Evolutionary conservation across 2,329 filamentous ascomycete genomes (phyloP), one percentile per base, ranked within the genome.

Genomic region (Clarireedia homoeocarpa): DNA sequence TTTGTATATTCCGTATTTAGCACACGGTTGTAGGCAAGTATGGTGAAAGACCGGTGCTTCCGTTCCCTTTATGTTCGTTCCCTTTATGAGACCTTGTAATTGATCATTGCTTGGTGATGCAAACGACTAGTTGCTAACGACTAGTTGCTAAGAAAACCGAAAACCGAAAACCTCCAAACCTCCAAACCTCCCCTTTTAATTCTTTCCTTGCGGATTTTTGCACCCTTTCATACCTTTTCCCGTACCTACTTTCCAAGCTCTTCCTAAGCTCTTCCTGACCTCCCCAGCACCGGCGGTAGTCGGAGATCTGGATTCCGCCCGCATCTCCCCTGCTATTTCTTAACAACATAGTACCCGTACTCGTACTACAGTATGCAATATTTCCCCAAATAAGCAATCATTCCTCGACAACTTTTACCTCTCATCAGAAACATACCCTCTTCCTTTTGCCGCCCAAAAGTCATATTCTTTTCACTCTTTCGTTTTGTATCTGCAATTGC

Each of bases 71-170:
- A 23, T 53, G 51, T 20, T 17, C 17, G 24, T 45, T 45, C 17
- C n/a, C 10, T 45, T 20, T 45, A 23, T 53, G 51, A 53, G 27
- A 53, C 51, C 40, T 38, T 9, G 51, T 47, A 53, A 53, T 48
- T 48, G 51, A 53, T 48, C 40, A 53, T 53, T 53, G 47, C 51
- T 24, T 53, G 27, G 34, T 42, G 40, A 53, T 47, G 27, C 40
- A 53, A 10, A 47, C 40, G 27, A 53, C 45, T 53, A 34, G 30
- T 34, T 34, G 30, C 30, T 34, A n/a, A n/a, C n/a, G n/a, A n/a
- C n/a, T n/a, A n/a, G n/a, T n/a, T n/a, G n/a, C 30, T 34, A 5
- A 34, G 30, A 34, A 34, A 12, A 34, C 30, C 10, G 30, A 30
- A 30, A 9, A 30, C 27, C 27, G 27, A 34, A 34, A 34, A 34